Evolutionary conservation across 345 rosid species (phyloP).

Genomic region (Gossypium mustelinum): DNA sequence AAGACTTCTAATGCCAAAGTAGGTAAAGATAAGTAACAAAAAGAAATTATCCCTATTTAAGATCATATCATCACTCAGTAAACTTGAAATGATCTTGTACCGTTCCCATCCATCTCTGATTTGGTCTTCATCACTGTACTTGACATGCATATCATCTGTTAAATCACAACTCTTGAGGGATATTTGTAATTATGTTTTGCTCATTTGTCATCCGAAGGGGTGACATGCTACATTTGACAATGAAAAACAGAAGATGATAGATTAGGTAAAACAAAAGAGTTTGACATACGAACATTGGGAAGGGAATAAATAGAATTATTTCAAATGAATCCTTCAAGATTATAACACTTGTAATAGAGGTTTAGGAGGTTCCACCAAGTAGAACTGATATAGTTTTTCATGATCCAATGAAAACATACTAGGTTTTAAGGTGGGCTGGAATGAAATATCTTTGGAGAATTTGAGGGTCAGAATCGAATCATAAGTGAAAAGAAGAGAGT

Average conservation of each 20-base stretch:
- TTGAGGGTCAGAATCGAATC: not conserved
- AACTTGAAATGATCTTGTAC: not conserved
- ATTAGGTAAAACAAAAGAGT: not conserved
- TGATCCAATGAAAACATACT: not conserved
- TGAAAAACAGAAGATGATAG: not conserved
- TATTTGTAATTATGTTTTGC: not conserved
- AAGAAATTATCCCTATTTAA: not conserved
- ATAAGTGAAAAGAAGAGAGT: not conserved
- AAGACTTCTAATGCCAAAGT: not conserved
- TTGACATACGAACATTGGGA: not conserved
- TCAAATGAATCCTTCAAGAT: not conserved
- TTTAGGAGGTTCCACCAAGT: not conserved
- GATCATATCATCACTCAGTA: not conserved
- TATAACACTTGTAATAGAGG: not conserved
- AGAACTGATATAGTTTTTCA: not conserved
- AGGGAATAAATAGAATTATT: not conserved
- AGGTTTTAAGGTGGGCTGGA: not conserved
- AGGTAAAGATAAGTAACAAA: not conserved
- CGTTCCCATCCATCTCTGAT: not conserved
- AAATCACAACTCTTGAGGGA: not conserved
- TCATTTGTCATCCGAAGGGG: not conserved
- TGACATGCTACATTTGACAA: not conserved
- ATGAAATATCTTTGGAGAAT: not conserved
- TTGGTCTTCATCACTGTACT: not conserved
- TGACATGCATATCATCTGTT: not conserved